Conservation (phyloP, 805 yeast species). For the Candida wancherniae region DNA sequence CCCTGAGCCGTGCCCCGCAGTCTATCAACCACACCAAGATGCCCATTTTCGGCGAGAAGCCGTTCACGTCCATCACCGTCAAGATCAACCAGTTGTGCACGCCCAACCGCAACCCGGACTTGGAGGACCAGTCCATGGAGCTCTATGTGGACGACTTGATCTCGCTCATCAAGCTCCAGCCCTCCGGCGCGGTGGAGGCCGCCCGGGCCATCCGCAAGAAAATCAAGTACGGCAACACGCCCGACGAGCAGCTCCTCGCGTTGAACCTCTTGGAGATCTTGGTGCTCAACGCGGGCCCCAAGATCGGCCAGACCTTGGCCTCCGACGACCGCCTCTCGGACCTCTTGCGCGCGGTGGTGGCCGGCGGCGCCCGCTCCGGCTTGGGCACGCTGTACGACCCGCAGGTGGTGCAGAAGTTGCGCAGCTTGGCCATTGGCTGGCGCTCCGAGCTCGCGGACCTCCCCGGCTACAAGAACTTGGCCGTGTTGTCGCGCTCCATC, state of each 20-base stretch:
- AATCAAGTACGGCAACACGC: constrained; percentile 71
- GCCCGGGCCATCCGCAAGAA: constrained; percentile 88
- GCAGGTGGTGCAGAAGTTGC: constrained; percentile 44
- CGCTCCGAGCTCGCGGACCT: constrained; percentile 47
- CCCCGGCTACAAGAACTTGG: constrained; percentile 46
- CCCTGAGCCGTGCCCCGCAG: too few relatives aligned
- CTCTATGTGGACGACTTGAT: constrained; percentile 54
- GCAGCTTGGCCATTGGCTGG: constrained; percentile 64
- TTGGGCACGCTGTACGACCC: constrained; percentile 32
- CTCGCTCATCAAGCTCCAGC: constrained; percentile 43
- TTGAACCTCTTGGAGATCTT: constrained; percentile 39
- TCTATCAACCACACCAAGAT: too few relatives aligned
- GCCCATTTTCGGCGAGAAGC: constrained; percentile 45
- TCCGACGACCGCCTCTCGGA: constrained; percentile 66
- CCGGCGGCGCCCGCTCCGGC: constrained; percentile 33
- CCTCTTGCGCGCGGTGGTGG: constrained; percentile 50
- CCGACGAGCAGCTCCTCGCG: constrained; percentile 61
- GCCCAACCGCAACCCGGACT: constrained; percentile 35
- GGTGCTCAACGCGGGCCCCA: constrained; percentile 40
- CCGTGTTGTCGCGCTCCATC: constrained; percentile 39
- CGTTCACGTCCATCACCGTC: constrained; percentile 67
- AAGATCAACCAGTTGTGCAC: constrained; percentile 50
- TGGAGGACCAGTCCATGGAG: constrained; percentile 34
- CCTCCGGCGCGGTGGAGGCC: constrained; percentile 57
- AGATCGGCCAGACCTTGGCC: constrained; percentile 44